Conservation (phyloP, 2,329 filamentous ascomycete genomes). For the Diaporthe batatas region DNA sequence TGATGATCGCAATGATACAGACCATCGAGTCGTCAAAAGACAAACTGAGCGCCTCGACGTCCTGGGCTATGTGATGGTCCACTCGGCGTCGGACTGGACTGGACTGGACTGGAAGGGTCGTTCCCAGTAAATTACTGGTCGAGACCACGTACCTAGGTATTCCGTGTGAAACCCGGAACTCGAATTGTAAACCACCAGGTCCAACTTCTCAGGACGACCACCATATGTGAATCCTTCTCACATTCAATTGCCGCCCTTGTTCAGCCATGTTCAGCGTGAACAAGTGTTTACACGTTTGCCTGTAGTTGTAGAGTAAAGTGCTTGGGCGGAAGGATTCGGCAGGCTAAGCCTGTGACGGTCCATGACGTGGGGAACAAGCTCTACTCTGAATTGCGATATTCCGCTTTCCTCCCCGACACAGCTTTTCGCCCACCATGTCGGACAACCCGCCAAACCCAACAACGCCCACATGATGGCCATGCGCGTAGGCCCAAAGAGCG, state of each 20-base stretch:
- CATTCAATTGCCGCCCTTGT: not conserved
- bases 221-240: not conserved
- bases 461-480: conserved; percentile 33
- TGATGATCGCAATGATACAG: conserved; percentile 62
- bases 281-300: not conserved
- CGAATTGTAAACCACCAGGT: not conserved
- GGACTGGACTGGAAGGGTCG: not conserved
- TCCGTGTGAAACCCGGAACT: not conserved
- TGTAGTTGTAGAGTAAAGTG: not conserved
- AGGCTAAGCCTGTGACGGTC: conserved; percentile 35
- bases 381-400: conserved; percentile 24
- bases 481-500: conserved; percentile 22
- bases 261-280: not conserved
- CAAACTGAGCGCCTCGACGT: conserved; percentile 6
- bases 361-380: conserved; percentile 39
- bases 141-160: not conserved
- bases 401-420: conserved; percentile 13
- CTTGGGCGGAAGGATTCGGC: not conserved
- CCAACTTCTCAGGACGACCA: not conserved
- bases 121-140: not conserved
- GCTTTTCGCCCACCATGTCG: conserved; percentile 37
- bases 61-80: conserved; percentile 30
- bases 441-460: not conserved
- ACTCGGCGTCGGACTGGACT: not conserved
- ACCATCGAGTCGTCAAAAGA: conserved; percentile 48